phyloP scores from a whole-genome alignment of 805 yeast genomes.

The Ogataea paradorogensis region DNA sequence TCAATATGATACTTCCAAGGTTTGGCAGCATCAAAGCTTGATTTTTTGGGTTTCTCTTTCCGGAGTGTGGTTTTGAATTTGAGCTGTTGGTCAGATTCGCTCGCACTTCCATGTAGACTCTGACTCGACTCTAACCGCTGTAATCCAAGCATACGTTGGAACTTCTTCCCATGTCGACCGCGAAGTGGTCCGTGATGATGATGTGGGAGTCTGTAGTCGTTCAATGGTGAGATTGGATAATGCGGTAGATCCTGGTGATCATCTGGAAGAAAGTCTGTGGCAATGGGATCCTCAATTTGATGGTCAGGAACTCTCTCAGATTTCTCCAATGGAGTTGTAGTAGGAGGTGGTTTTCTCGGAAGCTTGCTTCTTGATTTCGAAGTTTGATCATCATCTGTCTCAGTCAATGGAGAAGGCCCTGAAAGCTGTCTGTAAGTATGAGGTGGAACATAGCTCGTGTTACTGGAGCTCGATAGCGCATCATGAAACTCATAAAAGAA shows the following conservation, averaged over 20 bases:
- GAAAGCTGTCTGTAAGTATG: conserved; percentile 1
- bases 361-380: conserved; percentile 1
- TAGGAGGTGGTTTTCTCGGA: conserved; percentile 22
- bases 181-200: conserved; percentile 26
- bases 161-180: conserved; percentile 21
- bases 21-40: conserved; percentile 74
- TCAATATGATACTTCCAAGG: conserved; percentile 91
- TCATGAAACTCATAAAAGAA: background rate
- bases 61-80: conserved; percentile 53
- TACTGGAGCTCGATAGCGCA: conserved; percentile 1
- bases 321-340: background rate
- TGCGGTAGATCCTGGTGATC: conserved; percentile 18
- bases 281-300: background rate
- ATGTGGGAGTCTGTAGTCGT: conserved; percentile 17
- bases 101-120: background rate
- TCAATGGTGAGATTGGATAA: conserved; percentile 19
- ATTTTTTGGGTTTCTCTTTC: conserved; percentile 31
- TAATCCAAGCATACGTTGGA: conserved; percentile 24
- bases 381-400: background rate
- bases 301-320: background rate
- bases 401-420: background rate
- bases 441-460: conserved; percentile 1
- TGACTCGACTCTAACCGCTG: conserved; percentile 16
- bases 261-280: background rate
- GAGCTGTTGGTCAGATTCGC: conserved; percentile 27